Evolutionary conservation across 257 asterid genomes (phyloP).

Genomic region (Thymus mandschuricus): DNA sequence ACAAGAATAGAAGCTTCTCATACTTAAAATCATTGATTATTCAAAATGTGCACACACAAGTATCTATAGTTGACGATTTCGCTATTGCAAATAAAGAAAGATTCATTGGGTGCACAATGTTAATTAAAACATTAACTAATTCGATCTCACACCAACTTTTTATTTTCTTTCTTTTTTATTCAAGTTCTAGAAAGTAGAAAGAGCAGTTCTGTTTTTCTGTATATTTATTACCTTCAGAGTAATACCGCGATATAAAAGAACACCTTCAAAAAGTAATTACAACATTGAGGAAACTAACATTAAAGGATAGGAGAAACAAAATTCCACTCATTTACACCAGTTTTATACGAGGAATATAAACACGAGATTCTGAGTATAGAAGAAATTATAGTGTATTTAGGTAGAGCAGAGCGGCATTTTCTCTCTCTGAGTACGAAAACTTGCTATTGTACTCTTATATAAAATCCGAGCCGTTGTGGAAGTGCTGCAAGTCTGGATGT

Average conservation of each 20-base stretch:
- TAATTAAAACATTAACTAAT: background rate
- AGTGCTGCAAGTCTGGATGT: slow-evolving; percentile 54
- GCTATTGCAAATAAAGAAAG: background rate
- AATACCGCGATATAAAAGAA: no score
- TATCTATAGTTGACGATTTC: background rate
- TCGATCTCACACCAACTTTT: no score
- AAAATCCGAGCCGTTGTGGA: slow-evolving; percentile 46
- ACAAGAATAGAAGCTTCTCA: background rate
- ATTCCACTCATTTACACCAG: slow-evolving; percentile 3
- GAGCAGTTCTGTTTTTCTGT: no score
- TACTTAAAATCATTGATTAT: background rate
- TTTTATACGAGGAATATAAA: background rate
- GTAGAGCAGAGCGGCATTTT: background rate
- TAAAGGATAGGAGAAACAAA: background rate
- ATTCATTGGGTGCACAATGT: background rate
- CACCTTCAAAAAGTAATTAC: no score
- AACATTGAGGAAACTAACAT: no score
- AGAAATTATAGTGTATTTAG: background rate
- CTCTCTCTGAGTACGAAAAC: background rate
- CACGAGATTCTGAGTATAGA: background rate
- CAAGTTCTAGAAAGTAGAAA: background rate
- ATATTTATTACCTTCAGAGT: no score
- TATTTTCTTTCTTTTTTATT: background rate
- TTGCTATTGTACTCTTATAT: slow-evolving; percentile 20
- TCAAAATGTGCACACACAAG: background rate